phyloP scores from a whole-genome alignment of 805 yeast genomes.

The Wickerhamiella azyma region DNA sequence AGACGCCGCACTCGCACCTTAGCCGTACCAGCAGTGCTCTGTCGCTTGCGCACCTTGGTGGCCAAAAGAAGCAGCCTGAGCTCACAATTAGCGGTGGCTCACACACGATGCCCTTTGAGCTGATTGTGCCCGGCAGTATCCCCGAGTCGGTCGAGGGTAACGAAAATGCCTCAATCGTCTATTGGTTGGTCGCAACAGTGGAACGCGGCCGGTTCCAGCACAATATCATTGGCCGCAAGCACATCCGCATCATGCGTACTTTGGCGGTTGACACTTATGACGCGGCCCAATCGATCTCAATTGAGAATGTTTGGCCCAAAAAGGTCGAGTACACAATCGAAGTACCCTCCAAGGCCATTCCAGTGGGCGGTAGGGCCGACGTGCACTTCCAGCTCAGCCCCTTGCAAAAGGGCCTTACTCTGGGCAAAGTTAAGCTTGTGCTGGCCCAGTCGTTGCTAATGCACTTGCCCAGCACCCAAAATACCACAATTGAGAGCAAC shows the following conservation, averaged over 20 bases:
- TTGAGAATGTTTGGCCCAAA: slow-evolving; percentile 89
- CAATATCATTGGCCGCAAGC: slow-evolving; percentile 52
- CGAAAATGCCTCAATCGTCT: slow-evolving; percentile 61
- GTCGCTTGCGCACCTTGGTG: neutral
- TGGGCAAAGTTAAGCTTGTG: slow-evolving; percentile 60
- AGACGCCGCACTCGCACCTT: slow-evolving; percentile 3
- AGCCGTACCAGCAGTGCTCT: slow-evolving; percentile 3
- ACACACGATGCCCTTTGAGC: slow-evolving; percentile 80
- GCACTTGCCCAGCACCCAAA: slow-evolving; percentile 40
- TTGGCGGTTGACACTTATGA: slow-evolving; percentile 79
- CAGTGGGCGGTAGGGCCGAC: slow-evolving; percentile 71
- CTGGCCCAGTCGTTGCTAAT: slow-evolving; percentile 54
- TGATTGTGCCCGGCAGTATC: slow-evolving; percentile 69
- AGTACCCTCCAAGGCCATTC: slow-evolving; percentile 76
- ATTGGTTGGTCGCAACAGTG: slow-evolving; percentile 61
- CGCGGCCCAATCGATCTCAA: slow-evolving; percentile 79
- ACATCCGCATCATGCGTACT: slow-evolving; percentile 71
- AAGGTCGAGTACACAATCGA: slow-evolving; percentile 83
- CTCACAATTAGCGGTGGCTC: slow-evolving; percentile 40
- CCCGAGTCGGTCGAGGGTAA: slow-evolving; percentile 86
- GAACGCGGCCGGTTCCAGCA: slow-evolving; percentile 71
- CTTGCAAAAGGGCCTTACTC: slow-evolving; percentile 57
- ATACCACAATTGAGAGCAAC: slow-evolving; percentile 48
- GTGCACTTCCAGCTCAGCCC: slow-evolving; percentile 65
- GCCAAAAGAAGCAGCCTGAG: slow-evolving; percentile 3